Conservation (phyloP, 176 grass and related monocot species). For the Neostapfia colusana region DNA sequence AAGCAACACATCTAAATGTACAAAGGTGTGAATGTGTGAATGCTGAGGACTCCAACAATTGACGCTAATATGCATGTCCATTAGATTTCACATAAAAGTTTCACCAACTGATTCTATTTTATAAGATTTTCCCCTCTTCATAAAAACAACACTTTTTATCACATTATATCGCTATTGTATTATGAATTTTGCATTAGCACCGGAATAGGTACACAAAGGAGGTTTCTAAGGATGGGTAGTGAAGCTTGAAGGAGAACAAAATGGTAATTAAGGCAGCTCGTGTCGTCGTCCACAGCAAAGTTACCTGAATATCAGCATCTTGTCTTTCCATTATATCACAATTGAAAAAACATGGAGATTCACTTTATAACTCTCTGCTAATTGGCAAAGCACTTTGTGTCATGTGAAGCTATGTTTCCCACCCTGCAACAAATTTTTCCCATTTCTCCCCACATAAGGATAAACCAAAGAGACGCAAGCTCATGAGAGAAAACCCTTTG, state of each 20-base stretch:
- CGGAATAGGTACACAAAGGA: neutral
- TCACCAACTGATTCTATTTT: conserved; percentile 5
- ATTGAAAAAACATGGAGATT: neutral
- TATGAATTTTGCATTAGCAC: neutral
- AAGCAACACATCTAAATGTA: conserved; percentile 5
- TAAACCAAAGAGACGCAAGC: neutral
- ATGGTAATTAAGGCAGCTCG: neutral
- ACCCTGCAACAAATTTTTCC: neutral
- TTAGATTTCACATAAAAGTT: neutral
- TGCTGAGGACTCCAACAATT: neutral
- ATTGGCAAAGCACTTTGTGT: too few species aligned
- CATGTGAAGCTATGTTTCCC: neutral
- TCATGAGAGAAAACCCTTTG: too few species aligned
- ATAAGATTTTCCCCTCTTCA: neutral
- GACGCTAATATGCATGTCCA: neutral
- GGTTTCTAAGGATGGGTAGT: neutral
- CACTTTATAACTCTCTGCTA: neutral
- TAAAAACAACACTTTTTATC: neutral
- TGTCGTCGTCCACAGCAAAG: neutral
- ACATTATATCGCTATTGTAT: neutral
- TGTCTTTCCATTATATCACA: neutral
- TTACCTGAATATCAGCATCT: neutral
- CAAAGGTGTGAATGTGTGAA: neutral
- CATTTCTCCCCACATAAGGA: neutral
- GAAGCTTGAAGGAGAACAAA: neutral